phyloP scores from a whole-genome alignment of 768 basidiomycete species.

The Tricholoma hemisulphureum region DNA sequence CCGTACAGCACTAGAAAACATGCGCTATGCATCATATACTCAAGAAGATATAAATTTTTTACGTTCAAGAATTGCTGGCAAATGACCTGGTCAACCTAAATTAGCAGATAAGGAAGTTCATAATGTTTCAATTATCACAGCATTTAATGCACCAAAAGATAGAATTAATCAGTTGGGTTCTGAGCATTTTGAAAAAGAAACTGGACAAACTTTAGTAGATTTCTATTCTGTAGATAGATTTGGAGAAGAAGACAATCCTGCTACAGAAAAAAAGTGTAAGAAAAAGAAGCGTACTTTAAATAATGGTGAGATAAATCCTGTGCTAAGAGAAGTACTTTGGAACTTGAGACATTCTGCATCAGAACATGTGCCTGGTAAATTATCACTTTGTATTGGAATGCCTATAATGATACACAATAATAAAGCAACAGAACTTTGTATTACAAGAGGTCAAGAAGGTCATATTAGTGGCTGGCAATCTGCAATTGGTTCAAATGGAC shows the following conservation, averaged over 20 bases:
- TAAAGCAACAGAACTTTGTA: conserved; percentile 31
- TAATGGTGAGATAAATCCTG: conserved; percentile 24
- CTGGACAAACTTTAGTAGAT: neutral
- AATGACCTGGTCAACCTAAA: conserved; percentile 16
- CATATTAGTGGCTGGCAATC: conserved; percentile 25
- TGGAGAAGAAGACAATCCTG: neutral
- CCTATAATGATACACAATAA: conserved; percentile 34
- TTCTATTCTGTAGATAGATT: neutral
- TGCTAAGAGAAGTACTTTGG: conserved; percentile 20
- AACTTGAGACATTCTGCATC: conserved; percentile 18
- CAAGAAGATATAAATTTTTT: conserved; percentile 24
- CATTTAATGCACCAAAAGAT: conserved; percentile 29
- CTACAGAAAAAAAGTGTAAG: neutral
- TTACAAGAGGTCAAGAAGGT: conserved; percentile 33
- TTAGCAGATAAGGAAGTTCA: conserved; percentile 19
- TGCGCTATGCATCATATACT: conserved; percentile 34
- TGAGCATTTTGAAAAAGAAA: conserved; percentile 31
- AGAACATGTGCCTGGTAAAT: conserved; percentile 24
- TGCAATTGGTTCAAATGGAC: neutral
- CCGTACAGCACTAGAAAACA: conserved; percentile 28
- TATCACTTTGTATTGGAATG: conserved; percentile 30
- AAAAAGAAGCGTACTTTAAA: neutral
- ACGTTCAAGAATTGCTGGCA: conserved; percentile 25
- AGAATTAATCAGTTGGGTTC: conserved; percentile 29
- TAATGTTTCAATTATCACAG: conserved; percentile 35